A percentile compares a stretch with the other conserved stretches of the same genome.
phyloP scores from a whole-genome alignment of 2,329 filamentous ascomycete species.

The Mycocentrospora acerina region DNA sequence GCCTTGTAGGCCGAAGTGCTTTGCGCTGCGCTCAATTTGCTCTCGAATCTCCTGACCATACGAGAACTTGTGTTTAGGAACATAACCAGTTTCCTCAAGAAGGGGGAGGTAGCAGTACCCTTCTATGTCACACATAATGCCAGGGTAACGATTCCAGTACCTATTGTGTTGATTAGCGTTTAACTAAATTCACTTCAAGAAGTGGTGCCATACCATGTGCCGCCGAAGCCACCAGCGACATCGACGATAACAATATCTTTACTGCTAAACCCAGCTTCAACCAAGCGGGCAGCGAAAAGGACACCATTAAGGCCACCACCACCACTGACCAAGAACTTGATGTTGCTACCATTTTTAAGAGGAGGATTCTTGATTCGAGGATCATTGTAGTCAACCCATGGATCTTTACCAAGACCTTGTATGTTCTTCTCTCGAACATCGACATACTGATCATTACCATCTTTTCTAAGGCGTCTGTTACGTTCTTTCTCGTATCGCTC shows the following conservation, averaged over 20 bases:
- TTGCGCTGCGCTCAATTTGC: slow-evolving; percentile 41
- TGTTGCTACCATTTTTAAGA: slow-evolving; percentile 1
- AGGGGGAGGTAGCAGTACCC: slow-evolving; percentile 54
- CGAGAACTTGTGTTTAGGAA: slow-evolving; percentile 54
- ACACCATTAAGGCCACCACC: slow-evolving; percentile 45
- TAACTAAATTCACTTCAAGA: no score
- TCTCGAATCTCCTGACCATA: slow-evolving; percentile 49
- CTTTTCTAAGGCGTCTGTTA: not conserved
- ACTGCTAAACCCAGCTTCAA: slow-evolving; percentile 35
- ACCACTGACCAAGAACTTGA: slow-evolving; percentile 26
- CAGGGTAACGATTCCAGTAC: slow-evolving; percentile 52
- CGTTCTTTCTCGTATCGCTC: not conserved
- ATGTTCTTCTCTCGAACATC: not conserved
- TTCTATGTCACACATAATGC: slow-evolving; percentile 58
- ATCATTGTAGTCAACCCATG: slow-evolving; percentile 1
- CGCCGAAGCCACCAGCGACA: slow-evolving; percentile 48
- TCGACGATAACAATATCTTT: slow-evolving; percentile 43
- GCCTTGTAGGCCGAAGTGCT: slow-evolving; percentile 43
- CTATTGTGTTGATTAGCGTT: no score
- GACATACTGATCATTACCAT: not conserved
- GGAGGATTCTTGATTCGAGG: not conserved
- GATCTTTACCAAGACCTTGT: not conserved
- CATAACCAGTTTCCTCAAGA: slow-evolving; percentile 38
- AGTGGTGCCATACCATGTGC: slow-evolving; percentile 52
- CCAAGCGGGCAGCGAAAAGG: slow-evolving; percentile 39